phyloP scores from a whole-genome alignment of 2,329 filamentous ascomycete species.

The Plenodomus tracheiphilus region DNA sequence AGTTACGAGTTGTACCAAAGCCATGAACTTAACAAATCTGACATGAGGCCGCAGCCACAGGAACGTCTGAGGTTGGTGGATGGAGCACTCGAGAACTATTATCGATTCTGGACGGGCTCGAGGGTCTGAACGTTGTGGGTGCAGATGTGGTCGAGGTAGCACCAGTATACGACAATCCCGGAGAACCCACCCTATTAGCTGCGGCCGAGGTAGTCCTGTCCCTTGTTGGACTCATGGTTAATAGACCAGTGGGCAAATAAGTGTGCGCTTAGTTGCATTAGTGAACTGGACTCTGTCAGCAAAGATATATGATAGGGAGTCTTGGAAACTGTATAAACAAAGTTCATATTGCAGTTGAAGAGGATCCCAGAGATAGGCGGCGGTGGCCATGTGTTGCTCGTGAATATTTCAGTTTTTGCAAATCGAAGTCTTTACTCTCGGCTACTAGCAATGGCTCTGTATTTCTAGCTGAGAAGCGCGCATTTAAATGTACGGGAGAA shows the following conservation, averaged over 20 bases:
- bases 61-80: conserved; percentile 64
- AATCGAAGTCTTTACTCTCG: too few relatives aligned
- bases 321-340: neutral
- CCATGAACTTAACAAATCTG: neutral
- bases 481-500: too few relatives aligned
- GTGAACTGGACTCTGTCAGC: too few relatives aligned
- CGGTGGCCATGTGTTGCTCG: too few relatives aligned
- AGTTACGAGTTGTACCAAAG: too few relatives aligned
- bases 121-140: conserved; percentile 60
- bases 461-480: too few relatives aligned
- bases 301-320: too few relatives aligned
- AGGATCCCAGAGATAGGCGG: neutral
- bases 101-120: conserved; percentile 62
- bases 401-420: too few relatives aligned
- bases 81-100: conserved; percentile 64
- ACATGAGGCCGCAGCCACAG: conserved; percentile 49
- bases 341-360: neutral
- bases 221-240: conserved; percentile 53
- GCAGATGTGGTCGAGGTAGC: conserved; percentile 67
- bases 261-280: neutral
- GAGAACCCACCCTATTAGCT: conserved; percentile 60
- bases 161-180: conserved; percentile 64
- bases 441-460: too few relatives aligned
- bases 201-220: conserved; percentile 60
- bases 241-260: conserved; percentile 39